Percentiles rank a stretch among this genome's conserved stretches.
Evolutionary conservation across 2,329 filamentous ascomycete genomes (phyloP).

Genomic region (Grosmannia serpens): DNA sequence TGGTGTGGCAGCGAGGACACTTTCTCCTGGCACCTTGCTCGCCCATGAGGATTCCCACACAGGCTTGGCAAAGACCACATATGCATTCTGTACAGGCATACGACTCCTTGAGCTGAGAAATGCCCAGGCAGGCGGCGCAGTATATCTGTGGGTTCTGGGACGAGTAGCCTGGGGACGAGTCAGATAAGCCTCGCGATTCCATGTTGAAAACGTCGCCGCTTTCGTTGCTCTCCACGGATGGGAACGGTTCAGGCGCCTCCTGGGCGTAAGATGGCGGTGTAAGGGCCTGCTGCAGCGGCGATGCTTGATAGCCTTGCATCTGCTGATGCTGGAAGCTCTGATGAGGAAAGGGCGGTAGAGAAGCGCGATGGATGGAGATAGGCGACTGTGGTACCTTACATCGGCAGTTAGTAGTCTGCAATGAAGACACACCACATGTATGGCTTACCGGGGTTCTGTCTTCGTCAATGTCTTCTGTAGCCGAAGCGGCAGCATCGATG

Average conservation of each 20-base stretch:
- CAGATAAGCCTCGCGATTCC: constrained; percentile 48
- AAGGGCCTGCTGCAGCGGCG: constrained; percentile 78
- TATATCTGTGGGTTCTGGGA: constrained; percentile 79
- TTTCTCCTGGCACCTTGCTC: constrained; percentile 66
- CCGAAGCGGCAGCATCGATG: constrained; percentile 84
- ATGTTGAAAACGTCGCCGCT: constrained; percentile 64
- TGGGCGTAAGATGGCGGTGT: constrained; percentile 67
- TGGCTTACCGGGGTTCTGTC: constrained; percentile 75
- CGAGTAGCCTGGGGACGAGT: constrained; percentile 63
- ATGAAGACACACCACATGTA: not conserved
- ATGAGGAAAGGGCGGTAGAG: constrained; percentile 48
- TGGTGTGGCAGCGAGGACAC: constrained; percentile 68
- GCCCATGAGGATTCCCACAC: constrained; percentile 68
- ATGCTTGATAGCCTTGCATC: constrained; percentile 61
- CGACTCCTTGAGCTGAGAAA: constrained; percentile 68
- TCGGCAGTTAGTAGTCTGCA: constrained; percentile 7
- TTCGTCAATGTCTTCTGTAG: constrained; percentile 81
- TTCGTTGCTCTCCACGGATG: constrained; percentile 73
- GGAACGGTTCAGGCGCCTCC: constrained; percentile 66
- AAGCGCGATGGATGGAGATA: constrained; percentile 50
- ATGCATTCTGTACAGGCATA: constrained; percentile 96
- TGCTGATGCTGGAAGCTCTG: constrained; percentile 26
- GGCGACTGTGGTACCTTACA: constrained; percentile 52
- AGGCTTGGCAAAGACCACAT: constrained; percentile 80
- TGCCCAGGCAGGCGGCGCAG: constrained; percentile 73